These are phyloP conservation scores for Pichia kudriavzevii DNA, from an alignment of 1,139 yeast species.

Conservation along the genomic window DNA sequence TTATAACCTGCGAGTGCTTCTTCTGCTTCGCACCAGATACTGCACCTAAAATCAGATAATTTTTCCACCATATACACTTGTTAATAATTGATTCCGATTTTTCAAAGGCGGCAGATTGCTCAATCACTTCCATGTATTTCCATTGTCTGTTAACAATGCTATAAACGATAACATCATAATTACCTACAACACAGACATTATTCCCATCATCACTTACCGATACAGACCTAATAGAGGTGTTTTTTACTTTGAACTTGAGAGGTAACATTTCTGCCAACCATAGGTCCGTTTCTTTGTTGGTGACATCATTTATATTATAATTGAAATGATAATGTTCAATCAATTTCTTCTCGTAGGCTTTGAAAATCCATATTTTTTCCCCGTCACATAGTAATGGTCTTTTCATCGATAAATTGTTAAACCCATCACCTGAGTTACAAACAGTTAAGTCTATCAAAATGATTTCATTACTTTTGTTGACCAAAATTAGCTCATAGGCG, in stretches of 20 bases:
- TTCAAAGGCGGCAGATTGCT: constrained; percentile 22
- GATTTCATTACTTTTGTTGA: constrained; percentile 18
- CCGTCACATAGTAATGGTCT: constrained; percentile 26
- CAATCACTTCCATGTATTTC: constrained; percentile 28
- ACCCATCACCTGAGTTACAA: constrained; percentile 22
- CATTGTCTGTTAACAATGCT: constrained; percentile 26
- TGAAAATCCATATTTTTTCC: constrained; percentile 25
- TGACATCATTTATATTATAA: constrained; percentile 14
- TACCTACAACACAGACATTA: constrained; percentile 31
- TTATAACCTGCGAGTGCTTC: constrained; percentile 23
- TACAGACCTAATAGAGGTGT: constrained; percentile 24
- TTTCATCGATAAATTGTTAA: constrained; percentile 23
- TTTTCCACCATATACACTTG: constrained; percentile 28
- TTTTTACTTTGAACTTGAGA: constrained; percentile 21
- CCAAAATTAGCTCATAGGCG: constrained; percentile 18
- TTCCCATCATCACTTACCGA: constrained; percentile 32
- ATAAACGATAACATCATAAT: constrained; percentile 27
- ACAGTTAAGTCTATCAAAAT: constrained; percentile 19
- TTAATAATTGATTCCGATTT: constrained; percentile 22
- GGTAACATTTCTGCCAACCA: constrained; percentile 28
- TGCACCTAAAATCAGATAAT: constrained; percentile 24
- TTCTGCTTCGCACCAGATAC: constrained; percentile 13
- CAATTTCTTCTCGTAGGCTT: constrained; percentile 28
- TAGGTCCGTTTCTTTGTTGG: constrained; percentile 25
- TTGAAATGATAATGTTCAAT: constrained; percentile 24